Evolutionary conservation across 768 basidiomycete species (phyloP), one percentile per base, ranked within the genome.

Genomic region (Pleurotus cornucopiae): DNA sequence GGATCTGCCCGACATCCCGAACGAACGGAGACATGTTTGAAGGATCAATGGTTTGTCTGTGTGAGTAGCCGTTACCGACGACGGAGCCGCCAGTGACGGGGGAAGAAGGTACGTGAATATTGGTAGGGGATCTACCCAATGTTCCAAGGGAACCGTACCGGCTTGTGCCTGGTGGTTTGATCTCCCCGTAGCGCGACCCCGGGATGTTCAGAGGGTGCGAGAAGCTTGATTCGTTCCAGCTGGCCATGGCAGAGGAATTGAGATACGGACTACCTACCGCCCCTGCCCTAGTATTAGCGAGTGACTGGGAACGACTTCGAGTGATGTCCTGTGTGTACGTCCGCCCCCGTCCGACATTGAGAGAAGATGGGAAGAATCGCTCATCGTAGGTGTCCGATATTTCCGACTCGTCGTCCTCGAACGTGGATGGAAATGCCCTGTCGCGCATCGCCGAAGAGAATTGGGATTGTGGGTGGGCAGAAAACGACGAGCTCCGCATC

Each of bases 21-120:
- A 89, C 82, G 66, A 94, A 93, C 0, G 91, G 91, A 60, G 83
- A 85, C 81, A 90, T 88, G 67, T 92, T 93, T 26, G 89, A 88
- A 41, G 82, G 69, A 69, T 91, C 78, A 47, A 49, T 61, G 52
- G 66, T 62, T 58, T 70, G 75, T 64, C 71, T 73, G 57, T 76
- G 72, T 55, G 74, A 71, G 69, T 73, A 71, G 63, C 76, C 80
- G 69, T 80, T 82, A 64, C 74, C 70, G 57, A 67, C 66, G 62
- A 70, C 63, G 58, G 69, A 68, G 58, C 67, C 69, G 60, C 74
- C 74, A 62, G 74, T 69, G 26, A 53, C 51, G 58, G 76, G 74
- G 46, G 78, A 80, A 63, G 80, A 80, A 59, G 73, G 68, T 59
- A 71, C 69, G 60, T 74, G 71, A 60, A 79, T 75, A 71, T 79